Evolutionary conservation across 2,329 filamentous ascomycete species (phyloP), one percentile per base, ranked within the genome.

Genomic region (Monosporascus sp.): DNA sequence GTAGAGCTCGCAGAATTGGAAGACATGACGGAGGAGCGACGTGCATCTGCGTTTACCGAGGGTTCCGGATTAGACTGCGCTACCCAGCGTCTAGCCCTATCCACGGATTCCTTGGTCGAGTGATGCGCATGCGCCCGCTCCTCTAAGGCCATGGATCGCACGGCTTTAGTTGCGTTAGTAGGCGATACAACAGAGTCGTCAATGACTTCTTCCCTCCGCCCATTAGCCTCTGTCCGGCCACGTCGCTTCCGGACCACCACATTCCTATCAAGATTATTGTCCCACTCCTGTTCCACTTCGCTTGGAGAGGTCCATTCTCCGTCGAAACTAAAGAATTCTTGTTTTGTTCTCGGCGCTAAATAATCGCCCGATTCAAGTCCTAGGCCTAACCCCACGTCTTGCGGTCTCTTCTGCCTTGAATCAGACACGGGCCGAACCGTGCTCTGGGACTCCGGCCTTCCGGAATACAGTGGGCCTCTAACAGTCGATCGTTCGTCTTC

Each of bases 291-390:
- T 57, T 78, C 77, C 35, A 77, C 74, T 57, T 81, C 75, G 59
- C 66, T 73, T 31, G 68, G 65, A 35, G 73, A 72, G 49, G 67
- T 72, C 81, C 81, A 86, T 64, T 81, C 78, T 43, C 81, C 82
- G 62, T 87, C 83, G 65, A 83, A 84, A 52, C 73, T 73, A 55
- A 73, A 70, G 60, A 82, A 82, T 48, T 80, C 77, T 55, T 73
- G 70, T 58, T 70, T 73, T n/a, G 69, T 72, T 58, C 62, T 72
- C 26, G 74, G 74, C 8, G 73, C 75, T 49, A 70, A 64, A 58
- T 66, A 70, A 9, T 72, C 70, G 35, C 72, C 70, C 7, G 68
- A 63, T 44, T 72, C 72, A 20, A 74, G 70, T 19, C 73, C 72
- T 19, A 80, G 62, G 2, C 75, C 76, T 48, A 78, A 60, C 19